Base-by-base conservation (phyloP, 2,329 filamentous ascomycete genomes). In the Phyllosticta paracitricarpa region DNA sequence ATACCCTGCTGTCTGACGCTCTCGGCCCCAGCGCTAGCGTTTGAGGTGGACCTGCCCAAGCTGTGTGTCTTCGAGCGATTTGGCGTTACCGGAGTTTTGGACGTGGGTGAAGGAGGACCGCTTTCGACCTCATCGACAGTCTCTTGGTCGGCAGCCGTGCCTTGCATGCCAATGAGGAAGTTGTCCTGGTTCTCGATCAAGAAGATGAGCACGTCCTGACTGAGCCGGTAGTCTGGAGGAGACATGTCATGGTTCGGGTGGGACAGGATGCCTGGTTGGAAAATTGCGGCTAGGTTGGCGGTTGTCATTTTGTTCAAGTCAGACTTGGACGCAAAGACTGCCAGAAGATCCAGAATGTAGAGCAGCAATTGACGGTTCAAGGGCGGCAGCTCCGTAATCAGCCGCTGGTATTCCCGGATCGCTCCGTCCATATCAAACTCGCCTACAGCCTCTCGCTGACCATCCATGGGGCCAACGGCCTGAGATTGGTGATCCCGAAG, bases 121-220 rank as follows among this genome's bases (percentile, higher is more conserved):
- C 89, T 89, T 69, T 92, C 86, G 48, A 86, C 79, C 63, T 86
- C 84, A 68, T 84, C 82, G 57, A 85, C 80, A 7, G 84, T 86
- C 63, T 84, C 86, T 71, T 95, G 90, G 71, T 97, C 92, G n/a
- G 92, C 89, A n/a, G 86, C 92, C n/a, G 92, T 97, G 54, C 94
- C 94, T 71, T 91, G 90, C 94, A 99, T 99, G 61, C 94, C 94
- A 65, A 99, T 95, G 66, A 99, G 79, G 79, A 99, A 99, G 74
- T 96, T 90, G 70, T 99, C 94, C 73, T 99, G 94, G 69, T 99
- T 96, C 71, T 97, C 92, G 66, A 99, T 99, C 67, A 99, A 78
- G 74, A 99, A 99, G 57, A 99, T 96, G 65, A 99, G 82, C 22
- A 99, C 93, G 69, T 94, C 93, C 79, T 99, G 94, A 71, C 95